Percentiles rank a stretch among this genome's conserved stretches.
Evolutionary conservation across 225 moss, liverwort and hornwort species (phyloP).

Genomic region (Physcomitrium patens): DNA sequence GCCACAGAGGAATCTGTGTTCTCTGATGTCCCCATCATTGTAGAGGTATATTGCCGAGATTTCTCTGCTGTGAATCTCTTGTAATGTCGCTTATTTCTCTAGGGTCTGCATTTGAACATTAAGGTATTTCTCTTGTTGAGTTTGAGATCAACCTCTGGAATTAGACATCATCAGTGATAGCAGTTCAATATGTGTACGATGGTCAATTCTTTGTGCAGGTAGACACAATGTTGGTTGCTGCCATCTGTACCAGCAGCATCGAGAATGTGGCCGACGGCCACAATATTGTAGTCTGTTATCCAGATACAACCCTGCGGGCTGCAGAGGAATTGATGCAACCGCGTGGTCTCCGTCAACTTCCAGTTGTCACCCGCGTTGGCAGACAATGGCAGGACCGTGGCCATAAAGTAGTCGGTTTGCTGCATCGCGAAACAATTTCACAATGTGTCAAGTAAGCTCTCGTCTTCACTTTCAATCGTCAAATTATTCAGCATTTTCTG

Average conservation of each 20-base stretch:
- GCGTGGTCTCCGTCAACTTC: constrained; percentile 55
- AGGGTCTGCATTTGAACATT: background rate
- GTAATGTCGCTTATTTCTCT: background rate
- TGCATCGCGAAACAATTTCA: constrained; percentile 51
- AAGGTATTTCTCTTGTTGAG: background rate
- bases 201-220: constrained; percentile 40
- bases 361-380: constrained; percentile 61
- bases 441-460: constrained; percentile 49
- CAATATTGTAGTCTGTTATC: constrained; percentile 52
- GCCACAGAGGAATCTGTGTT: constrained; percentile 50
- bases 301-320: constrained; percentile 50
- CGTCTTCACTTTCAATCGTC: constrained; percentile 5
- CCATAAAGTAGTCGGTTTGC: constrained; percentile 54
- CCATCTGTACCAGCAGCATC: constrained; percentile 52
- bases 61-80: background rate
- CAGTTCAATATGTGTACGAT: constrained; percentile 18
- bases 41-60: constrained; percentile 40
- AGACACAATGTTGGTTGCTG: constrained; percentile 60
- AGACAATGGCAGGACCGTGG: constrained; percentile 59
- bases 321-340: constrained; percentile 62
- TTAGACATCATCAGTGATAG: background rate
- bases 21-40: constrained; percentile 33
- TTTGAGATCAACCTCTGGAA: background rate
- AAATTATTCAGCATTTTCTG: background rate
- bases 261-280: constrained; percentile 47